Percentiles rank a stretch among this genome's conserved stretches.
These are phyloP conservation scores for Nigrospora sphaerica DNA, from an alignment of 2,329 filamentous ascomycete genomes.

Conservation along the genomic window DNA sequence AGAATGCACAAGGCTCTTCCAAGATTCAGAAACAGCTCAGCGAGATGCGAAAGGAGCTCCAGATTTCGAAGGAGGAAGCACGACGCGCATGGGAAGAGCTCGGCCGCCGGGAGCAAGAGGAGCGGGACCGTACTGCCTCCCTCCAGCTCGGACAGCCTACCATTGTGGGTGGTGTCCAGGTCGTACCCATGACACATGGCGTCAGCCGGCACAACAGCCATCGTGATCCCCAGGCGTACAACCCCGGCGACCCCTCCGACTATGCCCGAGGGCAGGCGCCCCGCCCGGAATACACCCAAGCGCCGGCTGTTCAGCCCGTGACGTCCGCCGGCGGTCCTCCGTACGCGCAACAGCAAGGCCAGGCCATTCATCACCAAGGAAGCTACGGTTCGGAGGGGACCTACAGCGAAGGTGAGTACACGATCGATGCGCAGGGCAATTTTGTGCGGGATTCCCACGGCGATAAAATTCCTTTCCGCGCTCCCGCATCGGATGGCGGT, in stretches of 20 bases:
- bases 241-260: constrained; percentile 22
- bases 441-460: constrained; percentile 56
- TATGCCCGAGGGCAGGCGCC: constrained; percentile 17
- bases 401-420: constrained; percentile 67
- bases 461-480: constrained; percentile 47
- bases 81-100: constrained; percentile 96
- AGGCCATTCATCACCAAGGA: constrained; percentile 33
- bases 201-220: constrained; percentile 47
- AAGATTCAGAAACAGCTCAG: constrained; percentile 70
- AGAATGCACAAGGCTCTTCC: constrained; percentile 60
- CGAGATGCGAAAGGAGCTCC: constrained; percentile 87
- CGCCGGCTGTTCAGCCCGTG: constrained; percentile 34
- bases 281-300: constrained; percentile 30
- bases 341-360: constrained; percentile 38
- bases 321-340: constrained; percentile 28
- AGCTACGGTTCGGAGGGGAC: constrained; percentile 53
- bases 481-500: constrained; percentile 34
- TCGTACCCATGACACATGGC: constrained; percentile 83
- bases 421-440: constrained; percentile 53
- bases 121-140: constrained; percentile 79
- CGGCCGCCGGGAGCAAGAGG: constrained; percentile 85
- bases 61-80: constrained; percentile 94
- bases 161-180: constrained; percentile 85
- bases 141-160: constrained; percentile 83
- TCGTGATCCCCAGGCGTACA: constrained; percentile 28